Conservation (phyloP, 2,329 filamentous ascomycete genomes). For the Nemania serpens region DNA sequence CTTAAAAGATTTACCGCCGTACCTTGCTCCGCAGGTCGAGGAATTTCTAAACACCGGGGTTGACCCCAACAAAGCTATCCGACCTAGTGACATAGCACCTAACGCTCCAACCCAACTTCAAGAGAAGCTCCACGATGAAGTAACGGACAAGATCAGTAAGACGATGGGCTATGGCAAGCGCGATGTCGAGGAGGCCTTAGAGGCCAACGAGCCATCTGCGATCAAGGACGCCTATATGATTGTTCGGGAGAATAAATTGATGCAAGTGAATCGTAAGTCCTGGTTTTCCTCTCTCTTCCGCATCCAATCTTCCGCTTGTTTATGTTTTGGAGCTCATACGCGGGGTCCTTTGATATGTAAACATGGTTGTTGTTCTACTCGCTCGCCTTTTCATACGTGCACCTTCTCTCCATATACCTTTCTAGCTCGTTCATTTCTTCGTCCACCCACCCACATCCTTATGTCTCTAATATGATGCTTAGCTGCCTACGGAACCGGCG, state of each 20-base stretch:
- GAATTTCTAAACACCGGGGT: slow-evolving; percentile 95
- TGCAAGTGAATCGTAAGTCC: slow-evolving; percentile 87
- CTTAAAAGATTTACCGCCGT: slow-evolving; percentile 79
- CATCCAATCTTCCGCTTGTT: slow-evolving; percentile 3
- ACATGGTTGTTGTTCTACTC: slow-evolving; percentile 1
- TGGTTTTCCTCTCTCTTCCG: neutral
- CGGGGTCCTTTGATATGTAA: slow-evolving; percentile 2
- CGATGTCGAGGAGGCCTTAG: slow-evolving; percentile 92
- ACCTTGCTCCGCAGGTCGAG: slow-evolving; percentile 84
- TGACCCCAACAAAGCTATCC: slow-evolving; percentile 89
- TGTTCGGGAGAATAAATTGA: slow-evolving; percentile 95
- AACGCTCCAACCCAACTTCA: slow-evolving; percentile 78
- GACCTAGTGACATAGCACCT: slow-evolving; percentile 79
- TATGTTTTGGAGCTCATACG: neutral
- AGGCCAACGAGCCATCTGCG: slow-evolving; percentile 89
- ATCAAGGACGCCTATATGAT: slow-evolving; percentile 99
- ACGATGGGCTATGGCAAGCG: slow-evolving; percentile 97
- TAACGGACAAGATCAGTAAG: slow-evolving; percentile 94
- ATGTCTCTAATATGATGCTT: slow-evolving; percentile 27
- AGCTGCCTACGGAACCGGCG: slow-evolving; percentile 54
- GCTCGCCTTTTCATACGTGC: neutral
- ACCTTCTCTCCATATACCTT: neutral
- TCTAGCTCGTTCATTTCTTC: neutral
- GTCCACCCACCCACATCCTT: neutral
- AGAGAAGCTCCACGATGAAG: slow-evolving; percentile 87